A percentile compares a stretch with the other conserved stretches of the same genome.
These are phyloP conservation scores for Colletotrichum sp. DNA, from an alignment of 2,329 filamentous ascomycete genomes.

Conservation along the genomic window DNA sequence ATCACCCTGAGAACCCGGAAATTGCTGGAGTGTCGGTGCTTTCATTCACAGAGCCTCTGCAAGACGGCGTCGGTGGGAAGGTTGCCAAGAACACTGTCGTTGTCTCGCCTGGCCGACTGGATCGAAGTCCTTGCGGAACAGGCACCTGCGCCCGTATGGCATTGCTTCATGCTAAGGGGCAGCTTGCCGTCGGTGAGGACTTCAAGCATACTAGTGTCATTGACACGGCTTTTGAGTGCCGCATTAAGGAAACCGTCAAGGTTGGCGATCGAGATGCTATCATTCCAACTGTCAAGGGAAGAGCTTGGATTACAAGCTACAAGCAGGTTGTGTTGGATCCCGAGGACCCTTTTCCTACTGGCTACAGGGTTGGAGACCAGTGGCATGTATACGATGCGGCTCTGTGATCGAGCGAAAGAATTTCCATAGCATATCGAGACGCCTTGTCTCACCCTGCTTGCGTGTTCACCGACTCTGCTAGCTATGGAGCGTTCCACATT, in stretches of 20 bases:
- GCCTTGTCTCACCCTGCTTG: background rate
- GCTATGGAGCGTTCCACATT: background rate
- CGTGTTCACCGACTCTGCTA: background rate
- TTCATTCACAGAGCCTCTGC: slow-evolving; percentile 40
- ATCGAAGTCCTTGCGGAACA: slow-evolving; percentile 51
- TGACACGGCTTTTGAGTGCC: slow-evolving; percentile 41
- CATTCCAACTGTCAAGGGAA: slow-evolving; percentile 44
- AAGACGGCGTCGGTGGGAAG: slow-evolving; percentile 27
- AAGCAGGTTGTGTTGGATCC: slow-evolving; percentile 48
- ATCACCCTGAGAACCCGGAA: slow-evolving; percentile 46
- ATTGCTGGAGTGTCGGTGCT: slow-evolving; percentile 46
- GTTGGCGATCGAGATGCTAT: slow-evolving; percentile 45
- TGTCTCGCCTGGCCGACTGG: slow-evolving; percentile 49
- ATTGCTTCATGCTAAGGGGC: slow-evolving; percentile 44
- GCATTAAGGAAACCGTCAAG: slow-evolving; percentile 38
- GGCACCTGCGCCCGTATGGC: slow-evolving; percentile 49
- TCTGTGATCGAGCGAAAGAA: background rate
- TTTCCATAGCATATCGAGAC: background rate
- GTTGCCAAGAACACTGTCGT: slow-evolving; percentile 44
- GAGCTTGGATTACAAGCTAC: slow-evolving; percentile 50
- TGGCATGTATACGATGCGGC: background rate
- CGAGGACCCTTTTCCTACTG: slow-evolving; percentile 46
- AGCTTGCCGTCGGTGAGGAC: slow-evolving; percentile 38
- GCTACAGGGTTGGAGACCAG: slow-evolving; percentile 24
- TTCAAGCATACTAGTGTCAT: slow-evolving; percentile 47